Evolutionary conservation across 225 moss, liverwort and hornwort species (phyloP), one percentile per base, ranked within the genome.

Genomic region (Lunularia cruciata): DNA sequence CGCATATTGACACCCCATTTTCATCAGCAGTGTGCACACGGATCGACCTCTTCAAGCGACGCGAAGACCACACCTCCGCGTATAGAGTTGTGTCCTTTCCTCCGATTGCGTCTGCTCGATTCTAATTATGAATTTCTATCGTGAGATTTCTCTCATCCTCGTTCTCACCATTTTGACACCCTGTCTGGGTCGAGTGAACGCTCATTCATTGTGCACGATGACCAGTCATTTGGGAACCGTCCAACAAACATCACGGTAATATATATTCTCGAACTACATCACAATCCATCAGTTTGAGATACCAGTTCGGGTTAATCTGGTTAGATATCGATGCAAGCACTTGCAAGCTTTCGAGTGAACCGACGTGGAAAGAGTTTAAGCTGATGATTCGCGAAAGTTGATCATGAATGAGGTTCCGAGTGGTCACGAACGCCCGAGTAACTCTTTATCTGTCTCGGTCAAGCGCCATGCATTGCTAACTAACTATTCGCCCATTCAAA

Each of bases 31-130:
- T 38, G 55, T 38, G 69, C 69, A 69, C 69, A 69, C 55, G 69
- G 69, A 69, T 69, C 69, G 69, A 69, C 69, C n/a, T 55, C 43
- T 42, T 39, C 55, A 69, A 69, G 43, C 52, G 68, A 37, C 33
- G 37, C 37, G 20, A 47, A 25, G 6, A 0, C 10, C 16, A 47
- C 65, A 47, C 68, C 68, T 37, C 68, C 47, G 65, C 61, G 39
- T 0, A 65, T 47, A 37, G 36, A 36, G 65, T 65, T 46, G 68
- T 54, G 68, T 8, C 68, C 36, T 68, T n/a, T 37, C 36, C 36
- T 25, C 22, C 9, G 18, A 19, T 39, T 49, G 66, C 68, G 68
- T 53, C 68, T 36, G 23, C 53, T 33, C 49, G 48, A 53, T 47
- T 65, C 48, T 48, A n/a, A 19, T 10, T 47, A 32, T 19, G 0